phyloP scores from a whole-genome alignment of 345 rosid species.

The Sonneratia caseolaris region DNA sequence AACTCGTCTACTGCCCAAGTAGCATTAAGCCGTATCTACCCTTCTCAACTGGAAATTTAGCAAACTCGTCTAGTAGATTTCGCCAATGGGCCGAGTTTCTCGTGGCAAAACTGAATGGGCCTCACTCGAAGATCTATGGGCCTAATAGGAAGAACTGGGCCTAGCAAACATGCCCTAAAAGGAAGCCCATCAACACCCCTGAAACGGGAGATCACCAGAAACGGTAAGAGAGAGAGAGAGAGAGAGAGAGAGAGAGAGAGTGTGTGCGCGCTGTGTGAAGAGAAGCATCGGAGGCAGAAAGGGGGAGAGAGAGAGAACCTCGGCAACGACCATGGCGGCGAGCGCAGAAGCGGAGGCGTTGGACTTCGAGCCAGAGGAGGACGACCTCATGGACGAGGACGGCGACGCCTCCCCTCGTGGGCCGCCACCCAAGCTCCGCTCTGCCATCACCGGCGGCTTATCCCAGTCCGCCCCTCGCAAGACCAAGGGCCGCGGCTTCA shows the following conservation, averaged over 20 bases:
- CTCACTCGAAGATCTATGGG: too few species aligned
- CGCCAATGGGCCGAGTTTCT: too few species aligned
- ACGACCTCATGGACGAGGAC: constrained; percentile 97
- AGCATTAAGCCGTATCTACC: too few species aligned
- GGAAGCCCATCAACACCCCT: background rate
- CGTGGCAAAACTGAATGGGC: too few species aligned
- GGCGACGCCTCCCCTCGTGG: constrained; percentile 65
- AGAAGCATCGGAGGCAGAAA: background rate
- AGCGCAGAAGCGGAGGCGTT: constrained; percentile 73
- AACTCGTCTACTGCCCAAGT: too few species aligned
- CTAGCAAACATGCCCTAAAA: background rate
- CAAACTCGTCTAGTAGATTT: too few species aligned
- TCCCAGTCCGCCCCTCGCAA: constrained; percentile 29
- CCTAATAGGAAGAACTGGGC: background rate
- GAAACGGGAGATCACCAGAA: background rate
- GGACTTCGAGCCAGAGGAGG: constrained; percentile 93
- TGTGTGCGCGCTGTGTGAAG: too few species aligned
- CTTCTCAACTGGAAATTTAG: too few species aligned
- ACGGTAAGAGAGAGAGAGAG: background rate
- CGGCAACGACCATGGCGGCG: constrained; percentile 39
- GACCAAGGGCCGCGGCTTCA: constrained; percentile 92
- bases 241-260: too few species aligned
- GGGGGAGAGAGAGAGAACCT: background rate
- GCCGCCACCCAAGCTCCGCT: constrained; percentile 57
- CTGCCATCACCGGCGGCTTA: constrained; percentile 77